A percentile compares a stretch with the other conserved stretches of the same genome.
These are phyloP conservation scores for Phaeodactylum tricornutum DNA, from an alignment of 108 stramenopile genomes.

Conservation along the genomic window DNA sequence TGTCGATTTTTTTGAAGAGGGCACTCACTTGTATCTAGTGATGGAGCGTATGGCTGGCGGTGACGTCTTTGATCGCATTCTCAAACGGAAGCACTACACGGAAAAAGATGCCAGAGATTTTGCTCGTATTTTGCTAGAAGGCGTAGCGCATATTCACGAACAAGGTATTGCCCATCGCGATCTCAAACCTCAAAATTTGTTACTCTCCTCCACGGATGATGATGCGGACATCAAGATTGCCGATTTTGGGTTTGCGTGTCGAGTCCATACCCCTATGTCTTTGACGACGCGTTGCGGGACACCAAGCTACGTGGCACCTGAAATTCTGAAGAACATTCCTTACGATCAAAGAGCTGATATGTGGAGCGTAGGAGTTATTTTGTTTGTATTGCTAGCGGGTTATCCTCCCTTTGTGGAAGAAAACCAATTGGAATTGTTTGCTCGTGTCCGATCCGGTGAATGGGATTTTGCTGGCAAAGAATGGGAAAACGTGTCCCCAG, in stretches of 20 bases:
- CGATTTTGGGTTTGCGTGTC: slow-evolving; percentile 90
- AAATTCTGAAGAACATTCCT: slow-evolving; percentile 41
- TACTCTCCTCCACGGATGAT: slow-evolving; percentile 26
- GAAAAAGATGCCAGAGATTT: slow-evolving; percentile 85
- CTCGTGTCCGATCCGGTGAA: slow-evolving; percentile 27
- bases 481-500: slow-evolving; percentile 25
- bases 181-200: slow-evolving; percentile 84
- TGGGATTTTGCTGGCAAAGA: slow-evolving; percentile 19
- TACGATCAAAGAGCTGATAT: slow-evolving; percentile 78
- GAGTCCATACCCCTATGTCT: slow-evolving; percentile 56
- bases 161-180: slow-evolving; percentile 82
- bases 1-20: slow-evolving; percentile 88
- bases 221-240: slow-evolving; percentile 75
- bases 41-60: slow-evolving; percentile 86
- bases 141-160: slow-evolving; percentile 52
- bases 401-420: slow-evolving; percentile 46
- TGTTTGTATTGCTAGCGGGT: slow-evolving; percentile 86
- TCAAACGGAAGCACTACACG: slow-evolving; percentile 60
- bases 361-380: slow-evolving; percentile 92
- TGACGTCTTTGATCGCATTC: slow-evolving; percentile 90
- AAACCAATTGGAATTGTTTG: slow-evolving; percentile 37
- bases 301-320: slow-evolving; percentile 34
- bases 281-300: slow-evolving; percentile 83
- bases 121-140: slow-evolving; percentile 49
- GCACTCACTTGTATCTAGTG: slow-evolving; percentile 74